Evolutionary conservation across 1,284 basidiomycete species (phyloP), one percentile per base, ranked within the genome.

Genomic region (Tilletia walkeri): DNA sequence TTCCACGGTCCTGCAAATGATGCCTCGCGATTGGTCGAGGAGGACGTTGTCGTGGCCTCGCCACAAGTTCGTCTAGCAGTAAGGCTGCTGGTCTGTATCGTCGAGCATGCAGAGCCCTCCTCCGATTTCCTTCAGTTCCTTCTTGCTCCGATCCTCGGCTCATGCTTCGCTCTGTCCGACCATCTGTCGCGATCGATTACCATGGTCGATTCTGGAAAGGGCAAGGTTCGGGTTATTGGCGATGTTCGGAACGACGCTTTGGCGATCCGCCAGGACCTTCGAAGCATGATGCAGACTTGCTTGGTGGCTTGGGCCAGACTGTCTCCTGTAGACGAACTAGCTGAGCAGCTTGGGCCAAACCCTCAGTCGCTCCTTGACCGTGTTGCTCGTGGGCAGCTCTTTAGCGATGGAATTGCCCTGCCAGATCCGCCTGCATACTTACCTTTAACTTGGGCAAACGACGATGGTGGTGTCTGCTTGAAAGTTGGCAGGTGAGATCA

Each of bases 91-190:
- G 72, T 69, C 1, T 72, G 74, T 34, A 71, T 78, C 24, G 63
- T 79, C 24, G 67, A 74, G 39, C 75, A 80, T n/a, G 76, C 80
- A 1, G 78, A 77, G 48, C 81, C 81, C 3, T 77, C 78, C 18
- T 74, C 81, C 2, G 70, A 69, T 9, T 80, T 80, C 65, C 73
- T 82, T 48, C 68, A 73, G 16, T 20, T 68, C 6, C 48, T 82
- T 24, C 74, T 78, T 48, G 61, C 66, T 49, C 76, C 78, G 0
- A 67, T 80, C 39, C 34, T 76, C 6, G 69, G 70, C 10, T 74
- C 75, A 56, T 76, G 80, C 30, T 67, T 82, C 47, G 69, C 72
- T n/a, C 70, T 82, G 36, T 68, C 75, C 63, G 65, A 73, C 66
- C 69, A 70, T 7, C 59, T 78, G 0, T 38, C 67, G 5, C 38